Evolutionary conservation across 1,284 basidiomycete species (phyloP), one percentile per base, ranked within the genome.

Genomic region (Uromyces viciae-fabae): DNA sequence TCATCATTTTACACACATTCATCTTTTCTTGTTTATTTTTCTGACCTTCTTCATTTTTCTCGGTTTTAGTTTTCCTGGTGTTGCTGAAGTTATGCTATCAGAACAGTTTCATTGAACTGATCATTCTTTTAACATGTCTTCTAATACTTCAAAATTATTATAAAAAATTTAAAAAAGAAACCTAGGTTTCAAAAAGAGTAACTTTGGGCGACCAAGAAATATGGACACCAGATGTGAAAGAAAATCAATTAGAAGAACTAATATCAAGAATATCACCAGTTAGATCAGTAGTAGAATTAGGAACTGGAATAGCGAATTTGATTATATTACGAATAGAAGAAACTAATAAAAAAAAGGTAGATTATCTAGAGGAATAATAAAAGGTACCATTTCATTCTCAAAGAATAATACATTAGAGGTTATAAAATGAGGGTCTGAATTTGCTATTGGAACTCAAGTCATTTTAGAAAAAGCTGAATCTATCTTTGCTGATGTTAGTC

Each of bases 171-270:
- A n/a, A n/a, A n/a, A n/a, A n/a, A n/a, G n/a, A n/a, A n/a, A n/a
- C n/a, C n/a, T n/a, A n/a, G n/a, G n/a, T n/a, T n/a, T n/a, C n/a
- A n/a, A n/a, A n/a, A n/a, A n/a, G n/a, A n/a, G n/a, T n/a, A n/a
- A n/a, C n/a, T n/a, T n/a, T n/a, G n/a, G n/a, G n/a, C n/a, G n/a
- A n/a, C n/a, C 96, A 99, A 84, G 96, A 98, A 85, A 89, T 98
- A 43, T 99, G 97, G 97, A 98, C 96, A 0, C 97, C 96, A 1
- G 97, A 99, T 86, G 95, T 99, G 78, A 98, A 98, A 86, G 94
- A 96, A 1, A 98, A 97, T 36, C 97, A 99, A 85, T 89, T 99
- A 7, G 94, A 94, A 4, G 96, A 99, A 83, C 94, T 99, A 66
- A 93, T 99, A 64, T 95, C 95, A n/a, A 96, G 96, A 2, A 93